Base-by-base conservation (phyloP, 495 filamentous ascomycete genomes). In the Penicillium roqueforti region DNA sequence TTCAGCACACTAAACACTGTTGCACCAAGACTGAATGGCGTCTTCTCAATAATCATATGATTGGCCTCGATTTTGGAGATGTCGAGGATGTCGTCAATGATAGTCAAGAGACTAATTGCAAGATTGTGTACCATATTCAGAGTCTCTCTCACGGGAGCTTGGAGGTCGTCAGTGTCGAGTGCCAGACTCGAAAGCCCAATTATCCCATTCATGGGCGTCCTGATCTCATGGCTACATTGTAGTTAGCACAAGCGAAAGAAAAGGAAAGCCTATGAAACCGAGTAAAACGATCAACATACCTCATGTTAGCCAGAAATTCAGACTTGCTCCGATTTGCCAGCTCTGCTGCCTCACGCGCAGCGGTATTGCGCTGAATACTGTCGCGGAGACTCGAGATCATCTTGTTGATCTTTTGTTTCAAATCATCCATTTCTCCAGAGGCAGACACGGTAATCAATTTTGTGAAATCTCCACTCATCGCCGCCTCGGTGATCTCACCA, bases 371-470 rank as follows among this genome's bases (percentile, higher is more conserved):
- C 44, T 67, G 67, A 10, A 69, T 69, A 25, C 67, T 69, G 32
- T 95, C 91, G 38, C 90, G 78, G 57, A 96, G 68, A 61, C 90
- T 91, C 68, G 82, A 89, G 19, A 96, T 88, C 91, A 96, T 96
- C 71, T 91, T 86, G 60, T 95, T 96, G 76, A 96, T 96, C 74
- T 95, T 95, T 49, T 88, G 82, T 70, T 96, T 96, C 58, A 96
- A 77, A 57, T 95, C 90, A 68, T 95, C 92, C 91, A 96, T 96
- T 67, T 96, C 91, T 53, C 91, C 91, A 2, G 90, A 92, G 29
- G 91, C 92, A 65, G 91, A 89, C 10, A 96, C 90, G 10, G 89
- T 92, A 55, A 96, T 91, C 55, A 91, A 79, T 55, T 92, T 88
- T 13, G 87, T 89, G 66, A 96, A 96, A 68, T 96, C 89, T 13